Evolutionary conservation across 805 yeast genomes (phyloP), one percentile per base, ranked within the genome.

Genomic region (Kodamaea leandrae): DNA sequence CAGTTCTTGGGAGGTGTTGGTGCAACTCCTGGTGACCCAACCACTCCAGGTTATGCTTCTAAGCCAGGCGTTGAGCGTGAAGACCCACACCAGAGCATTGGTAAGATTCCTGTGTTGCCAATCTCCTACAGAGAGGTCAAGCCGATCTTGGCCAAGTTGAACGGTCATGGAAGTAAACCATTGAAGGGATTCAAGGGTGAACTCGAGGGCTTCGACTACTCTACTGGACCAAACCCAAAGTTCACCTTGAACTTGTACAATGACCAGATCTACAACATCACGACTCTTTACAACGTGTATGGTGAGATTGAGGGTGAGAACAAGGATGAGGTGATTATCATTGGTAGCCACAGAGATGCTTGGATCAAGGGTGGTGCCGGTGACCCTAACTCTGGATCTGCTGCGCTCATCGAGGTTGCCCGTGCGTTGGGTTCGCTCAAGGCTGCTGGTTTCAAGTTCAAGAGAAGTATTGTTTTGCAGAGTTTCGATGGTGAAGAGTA

Each of bases 1-100:
- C 78, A 71, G 44, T 78, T 67, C 46, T 66, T 80, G 42, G 73
- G 79, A 3, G 77, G 76, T n/a, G 48, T 53, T 4, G 71, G 69
- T 6, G 53, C 65, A 23, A 69, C 71, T 37, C 87, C 89, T 0
- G 90, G 90, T 9, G 91, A 83, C 54, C 90, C 90, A 25, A 80
- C 89, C 0, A 82, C 89, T 2, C 86, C 87, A 6, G 87, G 86
- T 3, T 78, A 77, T 63, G 74, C 86, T 2, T 76, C 85, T 16
- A 74, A 73, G 21, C 64, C 65, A 4, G 70, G 63, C 21, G 64
- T 47, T 16, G 64, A 55, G 20, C 61, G 71, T 41, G 34, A 54
- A 41, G 66, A 62, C 40, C 71, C 71, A 4, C 55, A 66, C 43
- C 36, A 49, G 30, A 60, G 68, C 27, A 70, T 66, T 25, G 60